These are phyloP conservation scores for Fusarium staphyleae DNA, from an alignment of 2,329 filamentous ascomycete species.

Conservation along the genomic window DNA sequence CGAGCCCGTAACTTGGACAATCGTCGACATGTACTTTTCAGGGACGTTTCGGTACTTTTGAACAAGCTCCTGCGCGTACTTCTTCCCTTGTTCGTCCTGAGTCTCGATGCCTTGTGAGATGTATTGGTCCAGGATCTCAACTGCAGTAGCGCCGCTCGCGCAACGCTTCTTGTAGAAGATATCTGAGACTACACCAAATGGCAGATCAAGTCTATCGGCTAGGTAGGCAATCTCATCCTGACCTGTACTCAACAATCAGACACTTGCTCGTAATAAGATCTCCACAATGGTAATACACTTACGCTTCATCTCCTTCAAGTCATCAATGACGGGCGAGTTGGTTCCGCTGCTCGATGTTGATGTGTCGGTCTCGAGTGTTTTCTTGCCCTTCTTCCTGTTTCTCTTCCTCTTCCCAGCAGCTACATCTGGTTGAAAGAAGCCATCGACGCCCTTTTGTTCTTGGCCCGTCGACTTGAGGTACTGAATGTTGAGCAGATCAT, in stretches of 20 bases:
- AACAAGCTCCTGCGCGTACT: constrained; percentile 45
- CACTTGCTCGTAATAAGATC: neutral
- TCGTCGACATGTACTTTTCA: constrained; percentile 50
- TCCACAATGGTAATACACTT: constrained; percentile 5
- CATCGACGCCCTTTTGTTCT: constrained; percentile 79
- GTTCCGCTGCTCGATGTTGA: constrained; percentile 25
- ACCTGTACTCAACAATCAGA: constrained; percentile 30
- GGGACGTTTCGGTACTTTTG: constrained; percentile 54
- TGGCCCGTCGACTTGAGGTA: constrained; percentile 74
- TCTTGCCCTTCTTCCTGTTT: constrained; percentile 45
- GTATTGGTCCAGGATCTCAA: constrained; percentile 54
- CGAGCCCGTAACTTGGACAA: constrained; percentile 51
- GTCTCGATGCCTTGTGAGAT: constrained; percentile 48
- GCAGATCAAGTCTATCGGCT: constrained; percentile 52
- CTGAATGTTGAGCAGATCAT: constrained; percentile 80
- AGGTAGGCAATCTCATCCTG: constrained; percentile 54
- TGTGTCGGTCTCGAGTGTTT: constrained; percentile 12
- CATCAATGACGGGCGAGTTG: constrained; percentile 16
- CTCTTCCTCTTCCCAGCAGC: constrained; percentile 51
- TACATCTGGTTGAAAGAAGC: constrained; percentile 69
- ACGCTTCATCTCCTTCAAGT: constrained; percentile 43
- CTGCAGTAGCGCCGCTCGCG: constrained; percentile 51
- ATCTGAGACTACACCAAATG: constrained; percentile 50
- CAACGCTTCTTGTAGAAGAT: constrained; percentile 50
- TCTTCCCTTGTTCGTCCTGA: constrained; percentile 42